These are phyloP conservation scores for Rosa chinensis DNA, from an alignment of 306 rosid genomes.

Conservation along the genomic window DNA sequence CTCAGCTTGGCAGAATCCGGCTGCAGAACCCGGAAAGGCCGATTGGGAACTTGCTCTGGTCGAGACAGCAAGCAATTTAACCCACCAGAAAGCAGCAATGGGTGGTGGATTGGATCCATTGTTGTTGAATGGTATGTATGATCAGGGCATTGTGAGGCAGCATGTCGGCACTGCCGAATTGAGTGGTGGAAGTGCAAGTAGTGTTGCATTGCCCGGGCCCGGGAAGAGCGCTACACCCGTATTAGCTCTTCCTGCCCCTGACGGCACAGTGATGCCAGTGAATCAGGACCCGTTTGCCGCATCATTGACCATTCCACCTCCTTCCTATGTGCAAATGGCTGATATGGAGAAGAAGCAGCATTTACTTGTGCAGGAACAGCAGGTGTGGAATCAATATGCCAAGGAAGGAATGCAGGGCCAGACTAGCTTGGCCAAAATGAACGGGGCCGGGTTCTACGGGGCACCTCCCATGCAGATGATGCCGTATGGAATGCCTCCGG, in stretches of 20 bases:
- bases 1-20: conserved; percentile 97
- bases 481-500: conserved; percentile 92
- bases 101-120: conserved; percentile 95
- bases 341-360: conserved; percentile 97
- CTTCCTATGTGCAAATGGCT: conserved; percentile 94
- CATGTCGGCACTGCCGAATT: conserved; percentile 74
- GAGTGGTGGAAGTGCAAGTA: conserved; percentile 95
- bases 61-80: conserved; percentile 82
- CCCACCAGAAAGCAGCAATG: conserved; percentile 63
- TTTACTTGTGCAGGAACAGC: conserved; percentile 78
- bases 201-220: conserved; percentile 82
- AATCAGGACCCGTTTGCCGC: conserved; percentile 96
- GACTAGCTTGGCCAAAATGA: conserved; percentile 69
- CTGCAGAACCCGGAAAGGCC: conserved; percentile 86
- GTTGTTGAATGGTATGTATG: conserved; percentile 91
- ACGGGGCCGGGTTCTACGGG: conserved; percentile 53
- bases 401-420: conserved; percentile 97
- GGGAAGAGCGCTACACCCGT: conserved; percentile 75
- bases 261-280: conserved; percentile 79
- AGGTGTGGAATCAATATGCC: conserved; percentile 81
- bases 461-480: conserved; percentile 53
- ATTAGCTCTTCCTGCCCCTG: conserved; percentile 98
- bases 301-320: conserved; percentile 76
- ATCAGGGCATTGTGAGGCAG: conserved; percentile 95
- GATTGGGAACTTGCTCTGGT: conserved; percentile 99